Evolutionary conservation across 768 basidiomycete species (phyloP).

Genomic region (Sistotremastrum niveocremeum): DNA sequence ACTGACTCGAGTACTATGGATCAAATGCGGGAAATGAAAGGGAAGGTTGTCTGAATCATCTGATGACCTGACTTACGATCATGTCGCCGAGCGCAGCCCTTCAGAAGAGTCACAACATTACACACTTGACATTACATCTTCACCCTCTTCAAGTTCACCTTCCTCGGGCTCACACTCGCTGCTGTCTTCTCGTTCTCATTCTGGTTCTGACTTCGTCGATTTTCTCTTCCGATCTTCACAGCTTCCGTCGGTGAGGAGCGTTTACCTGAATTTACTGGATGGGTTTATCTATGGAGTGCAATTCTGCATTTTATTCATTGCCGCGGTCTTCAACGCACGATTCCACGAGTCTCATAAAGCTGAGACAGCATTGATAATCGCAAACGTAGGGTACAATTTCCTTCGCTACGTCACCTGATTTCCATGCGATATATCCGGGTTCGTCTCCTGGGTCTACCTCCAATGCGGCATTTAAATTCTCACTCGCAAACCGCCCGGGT

Average conservation of each 20-base stretch:
- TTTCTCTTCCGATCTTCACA: not conserved
- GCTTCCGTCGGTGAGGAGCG: not conserved
- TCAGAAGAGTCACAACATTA: slow-evolving; percentile 4
- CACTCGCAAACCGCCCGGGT: slow-evolving; percentile 78
- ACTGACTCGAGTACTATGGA: no score
- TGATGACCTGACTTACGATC: slow-evolving; percentile 2
- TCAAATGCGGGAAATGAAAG: no score
- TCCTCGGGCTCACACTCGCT: not conserved
- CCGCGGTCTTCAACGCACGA: no score
- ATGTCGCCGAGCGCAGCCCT: slow-evolving; percentile 8
- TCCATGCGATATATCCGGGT: slow-evolving; percentile 86
- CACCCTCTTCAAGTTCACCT: slow-evolving; percentile 4
- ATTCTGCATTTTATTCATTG: slow-evolving; percentile 76
- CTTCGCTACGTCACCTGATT: slow-evolving; percentile 81
- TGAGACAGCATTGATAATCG: no score
- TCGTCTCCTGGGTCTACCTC: slow-evolving; percentile 80
- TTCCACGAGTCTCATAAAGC: no score
- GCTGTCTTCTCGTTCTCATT: slow-evolving; percentile 4
- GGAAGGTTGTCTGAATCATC: no score
- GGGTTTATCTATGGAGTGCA: slow-evolving; percentile 88
- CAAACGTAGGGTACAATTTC: slow-evolving; percentile 68
- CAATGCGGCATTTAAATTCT: slow-evolving; percentile 83
- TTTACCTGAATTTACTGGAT: slow-evolving; percentile 56
- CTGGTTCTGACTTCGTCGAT: not conserved
- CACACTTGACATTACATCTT: no score